phyloP scores from a whole-genome alignment of 2,329 filamentous ascomycete species.

The Alternaria metachromatica region DNA sequence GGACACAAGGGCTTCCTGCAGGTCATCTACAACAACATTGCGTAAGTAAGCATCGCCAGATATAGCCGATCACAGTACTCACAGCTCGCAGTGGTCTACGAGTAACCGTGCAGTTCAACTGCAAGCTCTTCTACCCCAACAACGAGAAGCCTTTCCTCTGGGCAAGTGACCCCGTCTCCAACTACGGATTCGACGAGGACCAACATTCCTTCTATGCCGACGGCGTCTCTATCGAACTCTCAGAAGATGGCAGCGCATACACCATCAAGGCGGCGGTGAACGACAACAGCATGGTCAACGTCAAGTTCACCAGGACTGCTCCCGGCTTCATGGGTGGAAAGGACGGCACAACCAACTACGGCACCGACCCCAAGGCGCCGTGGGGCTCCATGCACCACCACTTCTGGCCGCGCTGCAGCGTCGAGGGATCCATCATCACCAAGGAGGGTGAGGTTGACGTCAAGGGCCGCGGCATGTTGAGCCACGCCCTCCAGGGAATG shows the following conservation, averaged over 20 bases:
- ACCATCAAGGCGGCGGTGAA: conserved; percentile 91
- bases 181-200: conserved; percentile 84
- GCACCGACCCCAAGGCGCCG: conserved; percentile 82
- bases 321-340: conserved; percentile 87
- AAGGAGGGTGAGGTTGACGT: conserved; percentile 82
- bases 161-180: conserved; percentile 79
- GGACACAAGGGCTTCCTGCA: conserved; percentile 82
- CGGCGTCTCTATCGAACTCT: conserved; percentile 83
- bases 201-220: conserved; percentile 85
- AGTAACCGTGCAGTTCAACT: conserved; percentile 91
- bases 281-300: conserved; percentile 79
- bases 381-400: conserved; percentile 93
- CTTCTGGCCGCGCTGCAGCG: conserved; percentile 89
- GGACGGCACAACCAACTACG: conserved; percentile 83
- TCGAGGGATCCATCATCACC: conserved; percentile 84
- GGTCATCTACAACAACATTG: conserved; percentile 97
- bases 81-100: conserved; percentile 73
- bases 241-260: conserved; percentile 81
- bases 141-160: conserved; percentile 77
- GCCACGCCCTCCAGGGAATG: conserved; percentile 93
- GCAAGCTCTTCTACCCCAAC: conserved; percentile 85
- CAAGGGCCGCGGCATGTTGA: conserved; percentile 78
- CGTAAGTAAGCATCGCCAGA: conserved; percentile 63
- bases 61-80: conserved; percentile 19
- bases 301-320: conserved; percentile 76